Percentiles rank a stretch among this genome's conserved stretches.
Conservation (phyloP, 148 eudicot species). For the Rhododendron kiyosumense region DNA sequence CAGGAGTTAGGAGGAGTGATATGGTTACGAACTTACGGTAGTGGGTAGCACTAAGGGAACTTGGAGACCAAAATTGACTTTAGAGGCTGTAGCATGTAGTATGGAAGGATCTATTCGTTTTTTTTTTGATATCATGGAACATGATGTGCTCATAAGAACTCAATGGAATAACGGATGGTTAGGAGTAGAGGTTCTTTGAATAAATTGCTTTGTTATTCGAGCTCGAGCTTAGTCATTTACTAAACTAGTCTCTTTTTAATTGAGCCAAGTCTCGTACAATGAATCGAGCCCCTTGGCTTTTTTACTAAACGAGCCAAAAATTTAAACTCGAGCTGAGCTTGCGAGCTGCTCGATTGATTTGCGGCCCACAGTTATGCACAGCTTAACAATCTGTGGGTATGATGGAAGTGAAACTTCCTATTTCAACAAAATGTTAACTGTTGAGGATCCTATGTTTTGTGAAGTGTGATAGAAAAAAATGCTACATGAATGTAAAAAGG, state of each 20-base stretch:
- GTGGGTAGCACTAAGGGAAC: background rate
- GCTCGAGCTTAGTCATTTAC: too few relatives aligned
- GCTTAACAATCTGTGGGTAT: background rate
- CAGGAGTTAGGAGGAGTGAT: background rate
- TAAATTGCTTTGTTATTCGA: too few relatives aligned
- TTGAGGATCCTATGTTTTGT: background rate
- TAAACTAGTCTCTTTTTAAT: too few relatives aligned
- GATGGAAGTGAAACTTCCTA: background rate
- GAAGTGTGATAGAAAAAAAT: background rate
- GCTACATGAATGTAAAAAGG: background rate
- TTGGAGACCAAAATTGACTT: background rate
- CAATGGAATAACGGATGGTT: background rate
- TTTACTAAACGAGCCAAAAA: too few relatives aligned
- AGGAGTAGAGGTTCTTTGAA: background rate
- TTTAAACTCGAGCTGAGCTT: too few relatives aligned
- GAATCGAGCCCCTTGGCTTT: too few relatives aligned
- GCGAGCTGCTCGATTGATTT: too few relatives aligned
- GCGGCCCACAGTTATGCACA: too few relatives aligned
- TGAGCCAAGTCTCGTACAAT: too few relatives aligned
- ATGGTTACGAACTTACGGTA: too few relatives aligned
- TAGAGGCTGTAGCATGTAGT: background rate
- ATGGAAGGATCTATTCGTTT: background rate
- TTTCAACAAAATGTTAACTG: background rate
- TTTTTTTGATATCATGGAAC: background rate
- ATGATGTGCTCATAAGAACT: background rate